These are phyloP conservation scores for Trypanosoma lewisi DNA, from an alignment of 208 protist genomes.

Conservation along the genomic window DNA sequence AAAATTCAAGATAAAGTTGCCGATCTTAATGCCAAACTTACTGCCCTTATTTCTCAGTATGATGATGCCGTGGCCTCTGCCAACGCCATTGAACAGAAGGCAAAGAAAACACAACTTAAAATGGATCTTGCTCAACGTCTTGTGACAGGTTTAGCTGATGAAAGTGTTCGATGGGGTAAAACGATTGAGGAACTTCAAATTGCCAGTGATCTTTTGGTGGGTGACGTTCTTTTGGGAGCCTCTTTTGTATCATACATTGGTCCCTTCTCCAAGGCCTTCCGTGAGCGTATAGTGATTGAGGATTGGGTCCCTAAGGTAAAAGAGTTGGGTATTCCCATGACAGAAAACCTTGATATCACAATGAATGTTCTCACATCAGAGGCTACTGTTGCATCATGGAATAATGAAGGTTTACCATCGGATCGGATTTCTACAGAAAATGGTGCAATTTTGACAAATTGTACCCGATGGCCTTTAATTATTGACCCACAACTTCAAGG, in stretches of 20 bases:
- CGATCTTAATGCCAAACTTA: slow-evolving; percentile 94
- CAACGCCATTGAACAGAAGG: slow-evolving; percentile 90
- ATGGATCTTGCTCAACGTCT: slow-evolving; percentile 94
- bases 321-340: slow-evolving; percentile 92
- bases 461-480: slow-evolving; percentile 97
- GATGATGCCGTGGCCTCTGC: slow-evolving; percentile 93
- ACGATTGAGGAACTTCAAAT: slow-evolving; percentile 92
- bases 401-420: slow-evolving; percentile 97
- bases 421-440: slow-evolving; percentile 98
- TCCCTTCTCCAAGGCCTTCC: slow-evolving; percentile 96
- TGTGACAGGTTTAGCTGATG: slow-evolving; percentile 94
- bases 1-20: slow-evolving; percentile 95
- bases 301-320: slow-evolving; percentile 93
- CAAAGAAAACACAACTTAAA: slow-evolving; percentile 93
- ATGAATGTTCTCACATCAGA: slow-evolving; percentile 92
- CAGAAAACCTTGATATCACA: slow-evolving; percentile 91
- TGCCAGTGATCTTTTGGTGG: slow-evolving; percentile 90
- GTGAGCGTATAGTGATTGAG: slow-evolving; percentile 89
- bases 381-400: slow-evolving; percentile 94
- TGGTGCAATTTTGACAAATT: slow-evolving; percentile 95
- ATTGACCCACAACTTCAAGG: slow-evolving; percentile 99
- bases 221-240: slow-evolving; percentile 96
- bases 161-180: slow-evolving; percentile 96
- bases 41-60: slow-evolving; percentile 91
- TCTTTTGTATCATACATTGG: slow-evolving; percentile 99